Conservation (phyloP, 768 basidiomycete genomes). For the Cystobasidium ongulense region DNA sequence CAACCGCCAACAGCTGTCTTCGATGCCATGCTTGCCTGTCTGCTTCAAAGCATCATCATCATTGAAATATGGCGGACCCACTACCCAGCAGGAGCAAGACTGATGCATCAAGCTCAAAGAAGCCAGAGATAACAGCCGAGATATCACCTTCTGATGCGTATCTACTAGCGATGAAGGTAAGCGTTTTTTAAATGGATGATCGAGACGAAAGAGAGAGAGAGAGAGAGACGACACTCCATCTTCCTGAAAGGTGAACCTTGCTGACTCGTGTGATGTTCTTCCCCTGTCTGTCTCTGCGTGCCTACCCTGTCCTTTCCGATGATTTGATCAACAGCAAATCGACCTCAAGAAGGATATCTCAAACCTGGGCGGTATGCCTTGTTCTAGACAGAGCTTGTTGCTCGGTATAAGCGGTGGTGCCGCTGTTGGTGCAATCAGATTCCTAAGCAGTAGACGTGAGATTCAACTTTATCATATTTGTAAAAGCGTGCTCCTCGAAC, state of each 20-base stretch:
- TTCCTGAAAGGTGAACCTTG: no score
- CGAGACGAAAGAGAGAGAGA: neutral
- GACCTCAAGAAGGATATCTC: constrained; percentile 17
- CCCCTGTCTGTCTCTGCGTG: neutral
- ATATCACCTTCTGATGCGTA: constrained; percentile 17
- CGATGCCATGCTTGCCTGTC: no score
- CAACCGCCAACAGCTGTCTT: no score
- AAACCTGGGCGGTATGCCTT: constrained; percentile 5
- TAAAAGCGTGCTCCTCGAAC: no score
- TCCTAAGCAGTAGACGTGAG: constrained; percentile 24
- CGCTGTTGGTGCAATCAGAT: constrained; percentile 24
- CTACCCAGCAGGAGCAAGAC: neutral
- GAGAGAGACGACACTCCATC: neutral
- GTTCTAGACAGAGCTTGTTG: constrained; percentile 17
- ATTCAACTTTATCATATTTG: no score
- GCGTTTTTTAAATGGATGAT: neutral
- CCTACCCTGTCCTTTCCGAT: neutral
- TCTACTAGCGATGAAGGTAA: constrained; percentile 16
- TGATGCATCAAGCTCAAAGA: neutral
- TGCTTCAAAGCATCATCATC: neutral
- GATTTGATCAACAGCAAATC: constrained; percentile 6
- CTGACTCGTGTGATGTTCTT: neutral
- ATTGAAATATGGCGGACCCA: neutral
- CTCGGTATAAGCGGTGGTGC: constrained; percentile 21
- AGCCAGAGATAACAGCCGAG: neutral